phyloP scores from a whole-genome alignment of 176 grass and related monocot genomes.

The Tillandsia leiboldiana region DNA sequence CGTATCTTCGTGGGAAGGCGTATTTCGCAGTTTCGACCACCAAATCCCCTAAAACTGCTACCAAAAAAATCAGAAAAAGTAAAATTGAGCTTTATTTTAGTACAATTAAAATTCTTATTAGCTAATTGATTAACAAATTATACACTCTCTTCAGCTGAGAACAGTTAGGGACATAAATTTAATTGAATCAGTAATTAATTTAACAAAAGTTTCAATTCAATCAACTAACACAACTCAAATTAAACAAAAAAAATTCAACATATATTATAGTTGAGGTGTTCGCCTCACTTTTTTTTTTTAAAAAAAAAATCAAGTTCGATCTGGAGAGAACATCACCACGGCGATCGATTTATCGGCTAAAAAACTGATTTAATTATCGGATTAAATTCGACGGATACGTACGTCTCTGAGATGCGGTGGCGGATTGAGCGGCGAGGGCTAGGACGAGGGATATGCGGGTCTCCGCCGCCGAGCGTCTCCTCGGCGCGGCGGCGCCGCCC shows the following conservation, averaged over 20 bases:
- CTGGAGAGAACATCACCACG: no score
- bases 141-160: no score
- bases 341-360: no score
- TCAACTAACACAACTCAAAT: neutral
- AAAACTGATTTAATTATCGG: no score
- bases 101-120: no score
- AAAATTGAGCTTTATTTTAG: neutral
- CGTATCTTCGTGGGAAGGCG: slow-evolving; percentile 50
- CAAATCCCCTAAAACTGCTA: slow-evolving; percentile 38
- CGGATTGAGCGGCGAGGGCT: slow-evolving; percentile 58
- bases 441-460: slow-evolving; percentile 60
- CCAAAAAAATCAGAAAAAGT: neutral
- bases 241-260: no score
- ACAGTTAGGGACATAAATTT: neutral
- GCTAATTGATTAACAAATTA: no score
- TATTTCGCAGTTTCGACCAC: slow-evolving; percentile 56
- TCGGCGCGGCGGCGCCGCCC: slow-evolving; percentile 1
- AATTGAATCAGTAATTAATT: neutral
- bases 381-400: neutral
- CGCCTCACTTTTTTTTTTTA: no score
- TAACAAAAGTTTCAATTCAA: slow-evolving; percentile 6
- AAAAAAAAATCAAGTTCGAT: no score
- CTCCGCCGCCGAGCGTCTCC: slow-evolving; percentile 26
- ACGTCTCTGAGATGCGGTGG: slow-evolving; percentile 47
- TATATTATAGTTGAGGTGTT: no score